Base-by-base conservation (phyloP, 495 filamentous ascomycete species). In the Oidiodendron maius region DNA sequence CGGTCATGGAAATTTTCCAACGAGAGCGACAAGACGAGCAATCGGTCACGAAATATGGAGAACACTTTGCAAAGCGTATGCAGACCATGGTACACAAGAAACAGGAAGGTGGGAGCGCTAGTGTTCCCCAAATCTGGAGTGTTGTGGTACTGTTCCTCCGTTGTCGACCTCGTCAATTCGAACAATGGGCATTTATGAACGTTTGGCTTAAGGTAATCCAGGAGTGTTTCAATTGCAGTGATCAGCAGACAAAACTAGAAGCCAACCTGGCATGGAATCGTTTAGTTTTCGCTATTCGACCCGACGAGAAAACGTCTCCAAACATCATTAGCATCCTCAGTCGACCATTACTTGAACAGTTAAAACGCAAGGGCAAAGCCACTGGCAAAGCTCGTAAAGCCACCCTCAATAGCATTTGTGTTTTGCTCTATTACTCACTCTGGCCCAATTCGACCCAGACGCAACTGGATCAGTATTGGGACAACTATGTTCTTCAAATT, bases 81-180 rank as follows among this genome's bases (percentile, higher is more conserved):
- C 72, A 68, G 38, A 65, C 76, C n/a, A 86, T 95, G 78, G 65
- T 85, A 32, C 70, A 74, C 20, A 46, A 48, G 5, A 77, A 81
- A 36, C 74, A 82, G n/a, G 78, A 78, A 9, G 13, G 10, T 3
- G 41, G 20, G 30, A 71, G 72, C 18, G 68, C 70, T 20, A 74
- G 80, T 48, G 88, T 93, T n/a, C 89, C 93, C 4, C 82, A 87
- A 45, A 86, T 96, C 24, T 98, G 91, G 91, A 86, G 82, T 40
- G 74, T 86, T 17, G 71, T 93, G 3, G 72, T 91, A 8, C 72
- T 96, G 3, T 77, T 96, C 17, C 71, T 95, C 24, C 78, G 84
- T 38, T 75, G 71, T 44, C 78, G 77, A 48, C 51, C 56, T 23
- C 67, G 66, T 30, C 75, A 77, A 18, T 58, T 90, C 13, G 78